A percentile compares a stretch with the other conserved stretches of the same genome.
These are phyloP conservation scores for Citrus mangshanensis DNA, from an alignment of 345 rosid species.

Conservation along the genomic window DNA sequence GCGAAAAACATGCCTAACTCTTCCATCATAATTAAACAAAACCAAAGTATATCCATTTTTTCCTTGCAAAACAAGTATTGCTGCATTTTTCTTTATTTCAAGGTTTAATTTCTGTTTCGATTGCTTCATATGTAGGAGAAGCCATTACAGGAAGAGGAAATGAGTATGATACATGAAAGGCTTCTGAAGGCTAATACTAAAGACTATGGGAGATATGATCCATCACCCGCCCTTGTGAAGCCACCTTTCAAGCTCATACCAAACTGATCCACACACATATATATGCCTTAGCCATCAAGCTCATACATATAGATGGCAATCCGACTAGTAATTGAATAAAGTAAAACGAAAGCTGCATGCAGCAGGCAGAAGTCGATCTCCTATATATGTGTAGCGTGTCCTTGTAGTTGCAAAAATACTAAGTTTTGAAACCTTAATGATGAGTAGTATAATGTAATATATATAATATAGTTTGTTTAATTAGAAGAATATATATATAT, in stretches of 20 bases:
- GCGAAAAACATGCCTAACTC: background rate
- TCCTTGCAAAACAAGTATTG: conserved; percentile 7
- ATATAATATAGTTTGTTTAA: background rate
- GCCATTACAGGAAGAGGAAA: conserved; percentile 9
- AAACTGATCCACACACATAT: conserved; percentile 42
- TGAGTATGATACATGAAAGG: conserved; percentile 49
- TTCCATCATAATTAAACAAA: background rate
- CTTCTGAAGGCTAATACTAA: conserved; percentile 48
- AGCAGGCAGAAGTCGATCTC: background rate
- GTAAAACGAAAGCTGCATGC: background rate
- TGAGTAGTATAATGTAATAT: background rate
- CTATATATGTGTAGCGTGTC: background rate
- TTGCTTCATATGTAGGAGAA: background rate
- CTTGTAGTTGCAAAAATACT: background rate
- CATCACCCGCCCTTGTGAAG: conserved; percentile 63
- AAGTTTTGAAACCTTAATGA: conserved; percentile 11
- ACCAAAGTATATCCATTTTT: background rate
- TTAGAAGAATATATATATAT: background rate
- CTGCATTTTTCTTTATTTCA: background rate
- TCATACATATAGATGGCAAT: too few species aligned
- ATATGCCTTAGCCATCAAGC: background rate
- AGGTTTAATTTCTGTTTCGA: background rate
- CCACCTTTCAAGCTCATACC: conserved; percentile 98
- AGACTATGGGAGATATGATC: conserved; percentile 79
- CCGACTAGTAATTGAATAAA: background rate